phyloP scores from a whole-genome alignment of 371 early-diverging fungal genomes.

The Choanephora cucurbitarum region DNA sequence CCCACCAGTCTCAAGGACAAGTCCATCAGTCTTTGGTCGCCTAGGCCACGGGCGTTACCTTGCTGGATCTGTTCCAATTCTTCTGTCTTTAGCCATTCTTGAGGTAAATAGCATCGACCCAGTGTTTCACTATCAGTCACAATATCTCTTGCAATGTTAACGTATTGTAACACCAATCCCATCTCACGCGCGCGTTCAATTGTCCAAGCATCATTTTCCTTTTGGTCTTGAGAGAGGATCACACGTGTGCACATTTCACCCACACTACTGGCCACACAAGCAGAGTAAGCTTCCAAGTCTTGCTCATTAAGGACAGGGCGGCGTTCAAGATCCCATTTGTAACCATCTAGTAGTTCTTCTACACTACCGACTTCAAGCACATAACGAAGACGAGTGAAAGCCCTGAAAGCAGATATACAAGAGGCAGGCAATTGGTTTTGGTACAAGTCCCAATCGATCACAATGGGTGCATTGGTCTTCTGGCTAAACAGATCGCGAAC shows the following conservation, averaged over 20 bases:
- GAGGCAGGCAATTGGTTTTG: constrained; percentile 19
- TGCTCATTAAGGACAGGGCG: constrained; percentile 30
- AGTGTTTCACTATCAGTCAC: constrained; percentile 56
- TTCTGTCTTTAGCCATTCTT: constrained; percentile 26
- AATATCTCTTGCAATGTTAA: constrained; percentile 65
- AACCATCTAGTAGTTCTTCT: constrained; percentile 55
- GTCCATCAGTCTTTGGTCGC: constrained; percentile 24
- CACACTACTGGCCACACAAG: constrained; percentile 62
- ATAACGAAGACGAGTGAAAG: constrained; percentile 41
- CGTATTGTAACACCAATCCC: constrained; percentile 61
- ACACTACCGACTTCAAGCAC: constrained; percentile 44
- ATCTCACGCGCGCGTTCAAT: constrained; percentile 53
- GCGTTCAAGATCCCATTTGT: constrained; percentile 52
- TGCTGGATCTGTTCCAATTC: constrained; percentile 17
- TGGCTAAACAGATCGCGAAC: constrained; percentile 31
- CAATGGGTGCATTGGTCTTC: constrained; percentile 13
- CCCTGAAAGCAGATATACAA: constrained; percentile 38
- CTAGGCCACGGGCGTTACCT: constrained; percentile 31
- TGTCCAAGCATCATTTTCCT: constrained; percentile 20
- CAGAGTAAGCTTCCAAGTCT: constrained; percentile 52
- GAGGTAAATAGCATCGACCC: constrained; percentile 56
- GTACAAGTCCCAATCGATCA: constrained; percentile 34
- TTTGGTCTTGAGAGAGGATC: constrained; percentile 16
- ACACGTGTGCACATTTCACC: constrained; percentile 58
- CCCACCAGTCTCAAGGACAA: constrained; percentile 26